A percentile compares a stretch with the other conserved stretches of the same genome.
Conservation (phyloP, 2,329 filamentous ascomycete genomes). For the Colletotrichum brevisporum region DNA sequence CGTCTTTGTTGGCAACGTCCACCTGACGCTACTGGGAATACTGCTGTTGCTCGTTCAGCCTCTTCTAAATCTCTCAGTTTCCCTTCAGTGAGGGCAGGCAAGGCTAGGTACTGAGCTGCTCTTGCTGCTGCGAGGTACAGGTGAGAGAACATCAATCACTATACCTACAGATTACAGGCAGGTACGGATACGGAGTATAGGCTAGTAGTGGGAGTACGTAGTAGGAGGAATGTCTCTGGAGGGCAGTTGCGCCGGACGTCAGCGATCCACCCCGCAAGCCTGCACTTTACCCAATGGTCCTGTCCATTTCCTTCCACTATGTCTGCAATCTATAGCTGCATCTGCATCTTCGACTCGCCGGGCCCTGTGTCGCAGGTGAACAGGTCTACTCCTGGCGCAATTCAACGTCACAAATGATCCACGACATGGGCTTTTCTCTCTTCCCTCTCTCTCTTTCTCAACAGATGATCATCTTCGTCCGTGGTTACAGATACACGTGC, state of each 20-base stretch:
- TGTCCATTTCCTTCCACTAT: too few species aligned
- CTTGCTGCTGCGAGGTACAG: too few species aligned
- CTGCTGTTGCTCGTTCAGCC: not conserved
- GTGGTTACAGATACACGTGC: conserved; percentile 15
- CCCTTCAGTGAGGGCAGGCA: not conserved
- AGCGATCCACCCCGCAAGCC: too few species aligned
- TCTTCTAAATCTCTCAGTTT: not conserved
- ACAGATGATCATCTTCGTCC: not conserved
- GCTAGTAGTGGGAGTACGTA: too few species aligned
- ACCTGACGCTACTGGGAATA: too few species aligned
- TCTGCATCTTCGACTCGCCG: not conserved
- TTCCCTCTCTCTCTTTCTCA: not conserved
- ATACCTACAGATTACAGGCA: too few species aligned
- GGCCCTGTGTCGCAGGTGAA: conserved; percentile 29
- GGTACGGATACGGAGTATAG: too few species aligned
- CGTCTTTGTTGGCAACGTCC: not conserved
- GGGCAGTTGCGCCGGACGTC: too few species aligned
- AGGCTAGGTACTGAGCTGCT: too few species aligned
- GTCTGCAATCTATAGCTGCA: not conserved
- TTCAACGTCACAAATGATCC: conserved; percentile 26
- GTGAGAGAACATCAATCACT: too few species aligned
- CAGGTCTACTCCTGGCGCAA: conserved; percentile 32
- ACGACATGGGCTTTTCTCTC: conserved; percentile 19
- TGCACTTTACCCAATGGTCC: too few species aligned
- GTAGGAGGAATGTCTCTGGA: too few species aligned